Evolutionary conservation across 371 early-diverging fungal species (phyloP), one percentile per base, ranked within the genome.

Genomic region (Syncephalastrum sp.): DNA sequence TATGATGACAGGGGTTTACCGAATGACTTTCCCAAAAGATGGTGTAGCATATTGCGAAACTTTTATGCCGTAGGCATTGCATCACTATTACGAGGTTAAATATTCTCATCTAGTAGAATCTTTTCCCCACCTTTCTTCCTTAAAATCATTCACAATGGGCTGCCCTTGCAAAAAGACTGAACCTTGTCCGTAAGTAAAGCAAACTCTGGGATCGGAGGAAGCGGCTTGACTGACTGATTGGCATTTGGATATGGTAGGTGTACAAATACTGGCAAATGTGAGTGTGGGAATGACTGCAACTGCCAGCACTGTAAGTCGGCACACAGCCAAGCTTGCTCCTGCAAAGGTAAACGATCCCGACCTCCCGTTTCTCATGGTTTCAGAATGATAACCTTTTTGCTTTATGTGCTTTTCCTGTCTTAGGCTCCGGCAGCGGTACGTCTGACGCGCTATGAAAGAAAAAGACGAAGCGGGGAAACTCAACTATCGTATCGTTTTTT

Each of bases 261-360:
- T 10, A 8, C 38, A 10, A 33, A 33, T 10, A 33, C 38, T 10
- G 38, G 38, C 38, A 33, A 33, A 33, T 33, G 38, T 10, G 38
- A 33, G 24, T 48, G 48, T 27, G 48, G 48, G 21, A 19, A 48
- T 7, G 19, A 48, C 15, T 48, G 48, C 48, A 48, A 21, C 27
- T 48, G 48, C 15, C 14, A 15, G 14, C 14, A 15, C 5, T 48
- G 48, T 27, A 48, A 48, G 21, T 21, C 48, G 12, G 27, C 48
- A 4, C 48, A 48, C 48, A 48, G 48, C 48, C 48, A 48, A 21
- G 48, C 48, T 19, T 48, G 48, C 48, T 48, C 48, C 8, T 48
- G 48, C 48, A 48, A 48, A 48, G 48, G 48, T 48, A 48, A 47
- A 46, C 1, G 12, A 6, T 46, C 23, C 19, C 47, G 17, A 15